Base-by-base conservation (phyloP, 139 green algal species). In the Coccomyxa sp. region DNA sequence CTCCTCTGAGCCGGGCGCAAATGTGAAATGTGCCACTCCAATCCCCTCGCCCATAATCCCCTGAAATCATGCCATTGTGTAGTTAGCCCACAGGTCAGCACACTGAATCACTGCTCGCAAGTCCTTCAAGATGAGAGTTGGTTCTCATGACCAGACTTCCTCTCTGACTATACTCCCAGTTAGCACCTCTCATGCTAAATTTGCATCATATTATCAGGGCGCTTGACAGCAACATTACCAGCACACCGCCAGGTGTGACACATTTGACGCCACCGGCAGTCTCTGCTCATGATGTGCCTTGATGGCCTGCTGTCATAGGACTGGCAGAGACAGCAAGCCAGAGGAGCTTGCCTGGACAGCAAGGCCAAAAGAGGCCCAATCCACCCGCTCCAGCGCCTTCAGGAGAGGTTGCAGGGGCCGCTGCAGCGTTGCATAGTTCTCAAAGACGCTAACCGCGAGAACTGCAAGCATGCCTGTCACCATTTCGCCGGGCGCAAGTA, bases 381-480 rank as follows among this genome's bases (percentile, higher is more conserved):
- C 18, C 18, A 73, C 68, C 24, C 44, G 54, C 8, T 73, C 75
- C 22, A 79, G 22, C 14, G 55, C 75, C 33, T 79, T 79, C 18
- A 79, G 22, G 55, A 69, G 54, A 55, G 7, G 73, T 18, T 79
- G 35, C 22, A 37, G 37, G 6, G 55, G 55, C 35, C 75, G 55
- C 35, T 79, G 75, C 16, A 79, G 75, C 54, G 55, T 24, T 37
- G 54, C 55, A 73, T 79, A 73, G 24, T 79, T 79, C 75, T 79
- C 39, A 27, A 79, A 79, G 6, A 79, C 9, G 24, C 55, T 55
- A 54, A 79, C 36, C 55, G 73, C 54, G 8, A 64, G 4, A 31
- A 18, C 50, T 64, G 2, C 18, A 22, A 31, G 50, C 50, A 18
- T 29, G 35, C 14, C n/a, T n/a, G n/a, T n/a, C n/a, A n/a, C n/a